A percentile compares a stretch with the other conserved stretches of the same genome.
Conservation (phyloP, 2,329 filamentous ascomycete species). For the Phaeosphaeriaceae sp. region DNA sequence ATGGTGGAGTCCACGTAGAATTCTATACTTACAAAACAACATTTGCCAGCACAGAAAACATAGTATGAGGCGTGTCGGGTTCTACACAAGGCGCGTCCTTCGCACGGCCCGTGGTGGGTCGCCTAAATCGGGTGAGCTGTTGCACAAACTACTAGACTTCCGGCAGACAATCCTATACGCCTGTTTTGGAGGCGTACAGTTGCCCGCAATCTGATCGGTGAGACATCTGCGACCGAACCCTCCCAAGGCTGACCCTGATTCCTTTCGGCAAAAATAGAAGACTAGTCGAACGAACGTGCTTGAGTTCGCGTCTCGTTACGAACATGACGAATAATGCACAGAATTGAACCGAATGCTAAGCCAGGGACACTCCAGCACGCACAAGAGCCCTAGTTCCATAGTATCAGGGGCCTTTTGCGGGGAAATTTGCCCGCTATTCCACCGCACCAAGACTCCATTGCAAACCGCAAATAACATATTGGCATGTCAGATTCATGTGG, state of each 20-base stretch:
- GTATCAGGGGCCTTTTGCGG: no score
- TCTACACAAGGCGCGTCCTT: not conserved
- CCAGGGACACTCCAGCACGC: no score
- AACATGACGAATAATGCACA: not conserved
- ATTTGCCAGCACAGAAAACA: no score
- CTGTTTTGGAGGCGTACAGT: not conserved
- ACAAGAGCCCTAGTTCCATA: no score
- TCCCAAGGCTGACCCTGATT: not conserved
- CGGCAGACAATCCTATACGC: not conserved
- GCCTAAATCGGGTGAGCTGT: not conserved
- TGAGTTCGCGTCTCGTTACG: not conserved
- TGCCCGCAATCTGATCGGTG: not conserved
- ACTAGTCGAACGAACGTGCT: not conserved
- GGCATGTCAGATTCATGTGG: not conserved
- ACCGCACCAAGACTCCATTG: not conserved
- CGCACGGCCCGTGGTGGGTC: not conserved
- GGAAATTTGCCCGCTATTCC: no score
- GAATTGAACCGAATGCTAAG: not conserved
- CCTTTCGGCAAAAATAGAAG: not conserved
- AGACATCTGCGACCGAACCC: not conserved
- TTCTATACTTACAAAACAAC: no score
- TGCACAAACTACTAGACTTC: not conserved
- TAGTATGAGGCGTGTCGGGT: not conserved
- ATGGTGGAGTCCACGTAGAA: no score
- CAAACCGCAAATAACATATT: not conserved